Conservation (phyloP, 2,329 filamentous ascomycete genomes). For the Fusarium foetens region DNA sequence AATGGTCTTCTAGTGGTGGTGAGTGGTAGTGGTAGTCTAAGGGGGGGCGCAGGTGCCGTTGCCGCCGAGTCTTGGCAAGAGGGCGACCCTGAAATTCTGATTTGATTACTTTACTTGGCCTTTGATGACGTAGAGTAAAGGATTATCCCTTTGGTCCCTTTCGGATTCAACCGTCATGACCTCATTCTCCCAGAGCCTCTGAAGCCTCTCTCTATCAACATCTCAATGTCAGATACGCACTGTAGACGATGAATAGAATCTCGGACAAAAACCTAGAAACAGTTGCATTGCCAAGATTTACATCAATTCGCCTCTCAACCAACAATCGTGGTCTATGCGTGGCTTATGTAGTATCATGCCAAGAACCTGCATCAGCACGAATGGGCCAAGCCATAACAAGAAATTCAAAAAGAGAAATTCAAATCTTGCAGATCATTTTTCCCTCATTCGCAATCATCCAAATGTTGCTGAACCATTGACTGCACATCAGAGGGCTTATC, state of each 20-base stretch:
- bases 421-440: constrained; percentile 1
- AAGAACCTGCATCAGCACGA: neutral
- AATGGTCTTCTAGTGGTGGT: neutral
- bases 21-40: neutral
- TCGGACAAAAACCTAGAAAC: neutral
- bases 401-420: neutral
- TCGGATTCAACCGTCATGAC: constrained; percentile 13
- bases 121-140: constrained; percentile 1
- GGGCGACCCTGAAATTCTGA: constrained; percentile 35
- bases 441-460: neutral
- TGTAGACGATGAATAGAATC: neutral
- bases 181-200: constrained; percentile 17
- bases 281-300: constrained; percentile 5
- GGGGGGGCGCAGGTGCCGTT: constrained; percentile 32
- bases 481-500: constrained; percentile 18
- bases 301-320: neutral
- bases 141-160: neutral
- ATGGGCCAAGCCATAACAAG: neutral
- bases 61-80: constrained; percentile 41
- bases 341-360: constrained; percentile 9
- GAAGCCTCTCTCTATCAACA: neutral
- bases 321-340: neutral
- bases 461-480: neutral
- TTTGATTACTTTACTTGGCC: constrained; percentile 2
- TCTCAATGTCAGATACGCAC: neutral